Base-by-base conservation (phyloP, 2,329 filamentous ascomycete species). In the Calonectria multiphialidica region DNA sequence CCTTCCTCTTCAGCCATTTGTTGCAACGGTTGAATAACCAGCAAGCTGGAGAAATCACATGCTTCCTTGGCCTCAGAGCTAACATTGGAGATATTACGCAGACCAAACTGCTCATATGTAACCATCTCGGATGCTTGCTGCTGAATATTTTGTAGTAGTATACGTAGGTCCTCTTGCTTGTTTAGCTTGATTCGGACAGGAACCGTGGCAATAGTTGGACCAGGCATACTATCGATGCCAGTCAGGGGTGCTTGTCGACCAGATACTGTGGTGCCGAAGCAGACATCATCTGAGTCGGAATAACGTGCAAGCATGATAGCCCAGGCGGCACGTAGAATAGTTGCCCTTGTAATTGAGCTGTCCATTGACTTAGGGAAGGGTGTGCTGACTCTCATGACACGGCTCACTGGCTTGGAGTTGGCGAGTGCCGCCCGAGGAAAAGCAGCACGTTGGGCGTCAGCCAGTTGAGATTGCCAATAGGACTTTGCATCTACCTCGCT, bases 241-340 rank as follows among this genome's bases (percentile, higher is more conserved):
- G 55, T 18, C 0, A 82, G 65, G 1, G 77, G 67, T 1, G 72
- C 74, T 3, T 76, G 75, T 25, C 86, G 81, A 12, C 86, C 86
- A 5, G 85, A 84, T 1, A 87, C 76, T 0, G 85, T 87, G 63
- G 83, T 81, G 0, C 86, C 86, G 63, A 87, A 87, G 9, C 84
- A 78, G 15, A 87, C 80, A 66, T 87, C 85, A 2, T 82, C 55
- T 0, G 71, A 72, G 2, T 72, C 88, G n/a, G 2, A 84, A 77
- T 73, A 91, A 91, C 9, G 82, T 81, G 21, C 85, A 82, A 4
- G 91, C 2, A 93, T 76, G 68, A 88, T 86, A 9, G 86, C 85
- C 76, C 88, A 85, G 0, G 90, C 89, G 30, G 87, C 86, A 1
- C 73, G 71, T 18, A 80, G 16, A 15, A 77, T 23, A 0, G 59